A percentile compares a stretch with the other conserved stretches of the same genome.
Evolutionary conservation across 257 asterid species (phyloP).

Genomic region (Gentiana macrophylla): DNA sequence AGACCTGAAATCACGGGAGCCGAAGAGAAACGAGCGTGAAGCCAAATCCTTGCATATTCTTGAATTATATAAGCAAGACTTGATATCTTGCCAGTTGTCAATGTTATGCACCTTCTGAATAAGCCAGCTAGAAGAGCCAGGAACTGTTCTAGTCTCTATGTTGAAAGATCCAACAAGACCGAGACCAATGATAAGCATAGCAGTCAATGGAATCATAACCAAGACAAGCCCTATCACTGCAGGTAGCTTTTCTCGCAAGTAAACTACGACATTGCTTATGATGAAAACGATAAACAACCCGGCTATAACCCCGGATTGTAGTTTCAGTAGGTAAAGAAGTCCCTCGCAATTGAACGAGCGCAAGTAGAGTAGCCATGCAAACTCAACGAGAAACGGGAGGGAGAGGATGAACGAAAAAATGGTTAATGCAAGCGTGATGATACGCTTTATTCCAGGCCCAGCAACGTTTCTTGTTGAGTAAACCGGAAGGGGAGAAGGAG

Average conservation of each 20-base stretch:
- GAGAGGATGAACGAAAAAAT: slow-evolving; percentile 28
- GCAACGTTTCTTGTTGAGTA: too few relatives aligned
- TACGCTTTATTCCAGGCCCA: neutral
- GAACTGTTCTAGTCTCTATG: slow-evolving; percentile 15
- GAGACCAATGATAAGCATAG: slow-evolving; percentile 24
- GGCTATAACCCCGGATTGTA: slow-evolving; percentile 20
- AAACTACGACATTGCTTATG: slow-evolving; percentile 17
- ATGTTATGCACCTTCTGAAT: slow-evolving; percentile 12
- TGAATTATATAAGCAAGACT: slow-evolving; percentile 26
- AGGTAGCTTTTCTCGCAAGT: neutral
- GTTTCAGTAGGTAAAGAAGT: slow-evolving; percentile 14
- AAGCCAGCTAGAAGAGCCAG: slow-evolving; percentile 32
- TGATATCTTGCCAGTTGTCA: slow-evolving; percentile 21
- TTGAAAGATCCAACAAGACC: slow-evolving; percentile 24
- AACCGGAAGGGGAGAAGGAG: too few relatives aligned
- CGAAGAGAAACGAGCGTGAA: slow-evolving; percentile 12
- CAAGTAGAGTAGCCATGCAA: slow-evolving; percentile 22
- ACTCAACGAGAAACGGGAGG: slow-evolving; percentile 19
- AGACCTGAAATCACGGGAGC: slow-evolving; percentile 9
- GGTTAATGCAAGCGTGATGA: slow-evolving; percentile 9
- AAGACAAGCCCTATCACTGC: slow-evolving; percentile 17
- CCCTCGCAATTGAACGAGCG: slow-evolving; percentile 25
- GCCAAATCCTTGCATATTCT: slow-evolving; percentile 21
- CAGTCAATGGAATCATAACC: slow-evolving; percentile 15
- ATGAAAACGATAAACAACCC: slow-evolving; percentile 17